These are phyloP conservation scores for Melanopsichium pennsylvanicum DNA, from an alignment of 1,284 basidiomycete species.

Conservation along the genomic window DNA sequence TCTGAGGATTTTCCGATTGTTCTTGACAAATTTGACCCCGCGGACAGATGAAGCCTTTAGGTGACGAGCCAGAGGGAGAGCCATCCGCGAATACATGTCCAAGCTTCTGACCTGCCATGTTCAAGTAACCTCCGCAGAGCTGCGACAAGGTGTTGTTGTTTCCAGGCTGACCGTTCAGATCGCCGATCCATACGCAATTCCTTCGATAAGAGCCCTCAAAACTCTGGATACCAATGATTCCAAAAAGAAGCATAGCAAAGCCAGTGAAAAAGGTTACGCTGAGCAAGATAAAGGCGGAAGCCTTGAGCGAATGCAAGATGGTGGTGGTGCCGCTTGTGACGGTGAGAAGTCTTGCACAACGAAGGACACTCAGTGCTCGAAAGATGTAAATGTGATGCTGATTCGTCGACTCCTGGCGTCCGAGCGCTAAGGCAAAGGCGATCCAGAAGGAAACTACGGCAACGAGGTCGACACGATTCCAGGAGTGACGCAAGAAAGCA, in stretches of 20 bases:
- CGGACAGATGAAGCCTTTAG: slow-evolving; percentile 65
- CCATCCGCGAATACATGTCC: slow-evolving; percentile 35
- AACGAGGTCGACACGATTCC: slow-evolving; percentile 89
- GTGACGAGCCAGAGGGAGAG: slow-evolving; percentile 10
- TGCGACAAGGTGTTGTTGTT: slow-evolving; percentile 54
- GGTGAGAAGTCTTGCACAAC: slow-evolving; percentile 82
- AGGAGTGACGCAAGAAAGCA: slow-evolving; percentile 88
- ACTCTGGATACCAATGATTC: slow-evolving; percentile 67
- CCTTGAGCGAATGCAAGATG: slow-evolving; percentile 91
- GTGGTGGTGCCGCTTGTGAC: slow-evolving; percentile 92
- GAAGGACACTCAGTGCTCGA: slow-evolving; percentile 85
- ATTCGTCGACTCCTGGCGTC: slow-evolving; percentile 74
- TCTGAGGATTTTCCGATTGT: slow-evolving; percentile 72
- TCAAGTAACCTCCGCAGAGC: slow-evolving; percentile 59
- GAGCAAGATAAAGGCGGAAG: slow-evolving; percentile 83
- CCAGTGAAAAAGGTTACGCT: slow-evolving; percentile 89
- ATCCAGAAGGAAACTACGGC: slow-evolving; percentile 83
- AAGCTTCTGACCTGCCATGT: slow-evolving; percentile 13
- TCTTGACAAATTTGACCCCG: slow-evolving; percentile 64
- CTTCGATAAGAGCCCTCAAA: slow-evolving; percentile 64
- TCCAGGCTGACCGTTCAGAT: slow-evolving; percentile 46
- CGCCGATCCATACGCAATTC: slow-evolving; percentile 60
- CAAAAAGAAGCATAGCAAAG: slow-evolving; percentile 88
- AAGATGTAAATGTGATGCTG: slow-evolving; percentile 83
- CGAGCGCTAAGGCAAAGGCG: slow-evolving; percentile 75